Conservation (phyloP, 2,329 filamentous ascomycete genomes). For the Podosphaera fusca region DNA sequence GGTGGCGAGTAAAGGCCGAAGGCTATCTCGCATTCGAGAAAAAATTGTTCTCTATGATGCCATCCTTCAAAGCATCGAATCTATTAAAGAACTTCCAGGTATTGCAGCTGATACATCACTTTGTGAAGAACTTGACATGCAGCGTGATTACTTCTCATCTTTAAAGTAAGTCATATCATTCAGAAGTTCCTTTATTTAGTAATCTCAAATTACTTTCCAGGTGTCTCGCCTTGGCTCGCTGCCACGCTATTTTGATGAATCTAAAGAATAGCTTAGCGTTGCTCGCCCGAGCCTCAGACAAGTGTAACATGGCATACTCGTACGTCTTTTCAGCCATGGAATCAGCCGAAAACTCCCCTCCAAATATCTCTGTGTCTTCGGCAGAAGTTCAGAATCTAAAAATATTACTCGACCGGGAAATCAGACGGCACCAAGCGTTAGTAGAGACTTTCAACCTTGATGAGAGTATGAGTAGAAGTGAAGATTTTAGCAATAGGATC, state of each 20-base stretch:
- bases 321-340: conserved; percentile 20
- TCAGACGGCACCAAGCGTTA: conserved; percentile 63
- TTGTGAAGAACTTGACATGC: conserved; percentile 53
- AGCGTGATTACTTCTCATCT: conserved; percentile 64
- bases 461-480: conserved; percentile 15
- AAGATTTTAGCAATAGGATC: conserved; percentile 15
- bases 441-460: conserved; percentile 54
- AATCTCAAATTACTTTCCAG: conserved; percentile 19
- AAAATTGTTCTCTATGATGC: conserved; percentile 78
- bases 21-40: conserved; percentile 61
- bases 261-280: conserved; percentile 67
- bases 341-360: conserved; percentile 24
- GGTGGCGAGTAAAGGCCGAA: conserved; percentile 48
- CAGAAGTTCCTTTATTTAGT: not conserved
- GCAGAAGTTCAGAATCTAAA: conserved; percentile 35
- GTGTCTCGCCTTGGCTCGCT: conserved; percentile 64
- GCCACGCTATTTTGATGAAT: conserved; percentile 52
- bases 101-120: conserved; percentile 66
- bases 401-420: conserved; percentile 41
- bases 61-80: conserved; percentile 72
- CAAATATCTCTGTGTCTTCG: conserved; percentile 43
- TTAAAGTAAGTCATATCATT: conserved; percentile 39
- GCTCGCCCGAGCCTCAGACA: conserved; percentile 44
- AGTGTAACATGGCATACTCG: conserved; percentile 29
- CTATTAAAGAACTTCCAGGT: conserved; percentile 71